Evolutionary conservation across 768 basidiomycete genomes (phyloP).

Genomic region (Lactarius akahatsu): DNA sequence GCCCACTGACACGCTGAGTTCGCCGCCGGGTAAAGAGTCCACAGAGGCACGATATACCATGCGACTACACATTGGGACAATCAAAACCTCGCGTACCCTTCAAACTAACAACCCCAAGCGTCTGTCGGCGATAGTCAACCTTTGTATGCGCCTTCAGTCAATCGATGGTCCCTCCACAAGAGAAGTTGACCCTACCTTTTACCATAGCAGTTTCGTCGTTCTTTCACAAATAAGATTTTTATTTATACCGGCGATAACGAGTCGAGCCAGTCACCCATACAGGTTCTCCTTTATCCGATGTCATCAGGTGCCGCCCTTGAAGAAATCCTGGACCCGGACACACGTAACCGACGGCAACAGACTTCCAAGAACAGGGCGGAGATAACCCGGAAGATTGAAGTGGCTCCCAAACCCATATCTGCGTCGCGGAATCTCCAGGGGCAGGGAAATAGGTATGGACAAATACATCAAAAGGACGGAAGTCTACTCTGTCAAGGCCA

Average conservation of each 20-base stretch:
- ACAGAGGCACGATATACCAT: too few relatives aligned
- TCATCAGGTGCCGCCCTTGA: background rate
- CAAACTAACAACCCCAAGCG: too few relatives aligned
- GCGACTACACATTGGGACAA: too few relatives aligned
- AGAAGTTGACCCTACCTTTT: too few relatives aligned
- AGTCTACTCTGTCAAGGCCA: background rate
- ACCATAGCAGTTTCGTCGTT: too few relatives aligned
- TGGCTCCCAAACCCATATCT: constrained; percentile 1
- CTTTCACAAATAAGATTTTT: background rate
- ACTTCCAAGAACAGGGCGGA: background rate
- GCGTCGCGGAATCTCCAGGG: background rate
- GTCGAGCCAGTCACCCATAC: constrained; percentile 2
- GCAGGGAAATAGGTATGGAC: background rate
- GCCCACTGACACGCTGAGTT: too few relatives aligned
- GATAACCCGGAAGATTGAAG: background rate
- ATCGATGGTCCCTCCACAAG: too few relatives aligned
- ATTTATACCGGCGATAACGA: background rate
- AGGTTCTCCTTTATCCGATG: background rate
- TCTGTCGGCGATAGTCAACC: too few relatives aligned
- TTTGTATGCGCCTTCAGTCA: too few relatives aligned
- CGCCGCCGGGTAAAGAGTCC: too few relatives aligned
- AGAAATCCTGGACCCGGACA: constrained; percentile 3
- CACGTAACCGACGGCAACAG: background rate
- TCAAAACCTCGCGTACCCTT: too few relatives aligned
- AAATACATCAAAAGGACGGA: background rate